A percentile compares a stretch with the other conserved stretches of the same genome.
Conservation (phyloP, 2,329 filamentous ascomycete species). For the Lasiodiplodia gonubiensis region DNA sequence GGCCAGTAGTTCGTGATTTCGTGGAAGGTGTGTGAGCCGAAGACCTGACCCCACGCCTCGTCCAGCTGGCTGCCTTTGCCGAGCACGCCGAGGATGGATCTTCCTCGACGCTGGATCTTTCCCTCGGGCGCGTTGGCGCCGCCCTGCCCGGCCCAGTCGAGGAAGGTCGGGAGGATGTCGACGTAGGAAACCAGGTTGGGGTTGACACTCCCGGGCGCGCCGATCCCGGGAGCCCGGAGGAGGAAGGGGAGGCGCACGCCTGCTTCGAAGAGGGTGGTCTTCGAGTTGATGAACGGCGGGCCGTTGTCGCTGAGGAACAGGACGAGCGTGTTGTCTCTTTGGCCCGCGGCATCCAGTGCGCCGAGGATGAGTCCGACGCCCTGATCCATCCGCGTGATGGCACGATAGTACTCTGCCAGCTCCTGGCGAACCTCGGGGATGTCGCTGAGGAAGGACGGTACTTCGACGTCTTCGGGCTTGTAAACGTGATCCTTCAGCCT, state of each 20-base stretch:
- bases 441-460: slow-evolving; percentile 52
- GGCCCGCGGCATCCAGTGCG: slow-evolving; percentile 40
- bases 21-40: slow-evolving; percentile 60
- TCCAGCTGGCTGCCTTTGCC: slow-evolving; percentile 16
- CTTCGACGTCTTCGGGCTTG: slow-evolving; percentile 43
- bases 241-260: slow-evolving; percentile 54
- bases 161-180: slow-evolving; percentile 54
- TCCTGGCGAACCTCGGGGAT: slow-evolving; percentile 50
- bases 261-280: slow-evolving; percentile 58
- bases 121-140: background rate
- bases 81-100: slow-evolving; percentile 50
- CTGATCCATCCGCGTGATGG: slow-evolving; percentile 50
- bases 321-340: slow-evolving; percentile 50
- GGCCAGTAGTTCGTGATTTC: slow-evolving; percentile 59
- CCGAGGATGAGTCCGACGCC: slow-evolving; percentile 51
- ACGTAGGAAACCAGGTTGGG: slow-evolving; percentile 54
- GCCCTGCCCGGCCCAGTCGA: slow-evolving; percentile 40
- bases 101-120: slow-evolving; percentile 34
- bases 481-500: slow-evolving; percentile 34
- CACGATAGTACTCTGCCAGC: slow-evolving; percentile 49
- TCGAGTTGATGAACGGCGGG: slow-evolving; percentile 58
- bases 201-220: slow-evolving; percentile 42
- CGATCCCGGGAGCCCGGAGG: slow-evolving; percentile 43
- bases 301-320: slow-evolving; percentile 58
- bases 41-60: slow-evolving; percentile 44